A percentile compares a stretch with the other conserved stretches of the same genome.
phyloP scores from a whole-genome alignment of 306 rosid species.

The Acmispon strigosus region DNA sequence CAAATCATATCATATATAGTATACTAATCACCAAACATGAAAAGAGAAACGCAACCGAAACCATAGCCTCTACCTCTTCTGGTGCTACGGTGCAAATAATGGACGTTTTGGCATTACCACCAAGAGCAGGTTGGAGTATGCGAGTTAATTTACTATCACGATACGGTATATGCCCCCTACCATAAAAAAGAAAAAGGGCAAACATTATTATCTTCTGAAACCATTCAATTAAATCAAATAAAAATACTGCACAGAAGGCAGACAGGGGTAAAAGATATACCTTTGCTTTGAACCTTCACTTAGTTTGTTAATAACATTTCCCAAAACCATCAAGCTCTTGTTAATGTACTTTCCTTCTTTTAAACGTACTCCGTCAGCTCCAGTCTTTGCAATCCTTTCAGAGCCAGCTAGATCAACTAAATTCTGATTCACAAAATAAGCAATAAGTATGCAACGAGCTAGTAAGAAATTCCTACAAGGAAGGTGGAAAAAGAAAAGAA shows the following conservation, averaged over 20 bases:
- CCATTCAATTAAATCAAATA: neutral
- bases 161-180: constrained; percentile 89
- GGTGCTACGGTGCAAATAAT: constrained; percentile 93
- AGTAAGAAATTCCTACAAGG: neutral
- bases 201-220: constrained; percentile 5
- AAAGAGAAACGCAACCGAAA: neutral
- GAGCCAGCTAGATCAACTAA: constrained; percentile 97
- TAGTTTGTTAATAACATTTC: constrained; percentile 89
- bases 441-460: constrained; percentile 15
- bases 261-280: constrained; percentile 29
- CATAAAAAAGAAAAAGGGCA: neutral
- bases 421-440: constrained; percentile 47
- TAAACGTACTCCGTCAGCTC: constrained; percentile 89
- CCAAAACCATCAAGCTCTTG: constrained; percentile 93
- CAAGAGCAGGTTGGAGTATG: constrained; percentile 98
- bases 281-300: constrained; percentile 86
- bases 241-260: neutral
- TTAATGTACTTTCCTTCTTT: constrained; percentile 95
- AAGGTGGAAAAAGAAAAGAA: neutral
- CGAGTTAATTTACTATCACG: constrained; percentile 98
- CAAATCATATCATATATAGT: neutral
- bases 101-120: constrained; percentile 98
- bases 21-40: neutral
- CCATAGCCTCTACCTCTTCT: constrained; percentile 62
- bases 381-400: constrained; percentile 95